Conservation (phyloP, 2,329 filamentous ascomycete genomes). For the Xylariaceae sp. region DNA sequence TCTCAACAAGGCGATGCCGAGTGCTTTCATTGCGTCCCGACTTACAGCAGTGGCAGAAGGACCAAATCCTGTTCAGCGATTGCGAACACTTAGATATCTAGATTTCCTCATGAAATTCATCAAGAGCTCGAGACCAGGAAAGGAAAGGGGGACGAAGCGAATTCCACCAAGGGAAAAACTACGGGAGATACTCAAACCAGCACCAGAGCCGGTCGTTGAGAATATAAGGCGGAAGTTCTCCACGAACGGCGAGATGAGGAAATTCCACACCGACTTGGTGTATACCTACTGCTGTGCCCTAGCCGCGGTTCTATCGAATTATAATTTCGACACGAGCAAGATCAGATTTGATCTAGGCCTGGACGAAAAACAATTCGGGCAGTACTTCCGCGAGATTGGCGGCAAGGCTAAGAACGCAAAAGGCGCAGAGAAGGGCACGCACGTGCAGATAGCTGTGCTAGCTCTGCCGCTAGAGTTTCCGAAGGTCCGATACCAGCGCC, state of each 20-base stretch:
- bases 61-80: slow-evolving; percentile 53
- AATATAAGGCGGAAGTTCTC: slow-evolving; percentile 71
- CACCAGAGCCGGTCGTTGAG: slow-evolving; percentile 65
- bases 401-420: slow-evolving; percentile 65
- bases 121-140: slow-evolving; percentile 49
- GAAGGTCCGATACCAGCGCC: slow-evolving; percentile 50
- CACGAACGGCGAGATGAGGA: slow-evolving; percentile 64
- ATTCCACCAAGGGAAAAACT: slow-evolving; percentile 67
- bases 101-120: slow-evolving; percentile 60
- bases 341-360: slow-evolving; percentile 72
- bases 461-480: slow-evolving; percentile 83
- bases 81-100: slow-evolving; percentile 64
- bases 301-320: slow-evolving; percentile 72
- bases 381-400: slow-evolving; percentile 78
- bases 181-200: slow-evolving; percentile 56
- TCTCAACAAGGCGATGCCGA: slow-evolving; percentile 58
- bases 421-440: slow-evolving; percentile 62
- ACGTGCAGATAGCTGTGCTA: slow-evolving; percentile 66
- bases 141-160: slow-evolving; percentile 49
- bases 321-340: slow-evolving; percentile 70
- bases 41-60: slow-evolving; percentile 57
- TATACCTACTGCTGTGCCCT: slow-evolving; percentile 74
- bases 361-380: slow-evolving; percentile 69
- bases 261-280: slow-evolving; percentile 72
- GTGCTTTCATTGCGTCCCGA: slow-evolving; percentile 67